A percentile compares a stretch with the other conserved stretches of the same genome.
These are phyloP conservation scores for Neofusicoccum sp. DNA, from an alignment of 2,329 filamentous ascomycete species.

Conservation along the genomic window DNA sequence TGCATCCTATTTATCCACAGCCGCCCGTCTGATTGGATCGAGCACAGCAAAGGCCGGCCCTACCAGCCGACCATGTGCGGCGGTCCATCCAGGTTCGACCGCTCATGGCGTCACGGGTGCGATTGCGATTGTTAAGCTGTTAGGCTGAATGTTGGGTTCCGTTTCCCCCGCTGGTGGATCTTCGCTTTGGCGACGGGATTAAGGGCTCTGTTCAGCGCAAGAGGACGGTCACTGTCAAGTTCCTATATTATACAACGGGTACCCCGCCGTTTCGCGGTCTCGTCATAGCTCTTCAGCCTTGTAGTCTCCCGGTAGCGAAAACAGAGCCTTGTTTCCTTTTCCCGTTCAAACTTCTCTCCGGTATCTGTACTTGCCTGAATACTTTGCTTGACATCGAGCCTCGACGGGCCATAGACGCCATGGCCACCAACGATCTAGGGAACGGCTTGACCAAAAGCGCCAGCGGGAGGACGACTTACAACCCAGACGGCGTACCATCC, in stretches of 20 bases:
- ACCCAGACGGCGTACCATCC: neutral
- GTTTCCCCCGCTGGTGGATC: neutral
- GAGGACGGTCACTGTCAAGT: neutral
- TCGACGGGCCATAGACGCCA: neutral
- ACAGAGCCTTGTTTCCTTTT: neutral
- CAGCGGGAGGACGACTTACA: neutral
- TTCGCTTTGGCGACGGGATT: neutral
- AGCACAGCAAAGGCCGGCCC: neutral
- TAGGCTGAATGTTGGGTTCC: neutral
- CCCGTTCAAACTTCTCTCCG: neutral
- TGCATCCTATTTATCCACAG: neutral
- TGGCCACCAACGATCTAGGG: neutral
- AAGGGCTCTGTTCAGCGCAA: neutral
- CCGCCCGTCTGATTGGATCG: neutral
- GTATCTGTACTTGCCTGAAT: neutral
- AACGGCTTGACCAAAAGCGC: neutral
- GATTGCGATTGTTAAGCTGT: conserved; percentile 4
- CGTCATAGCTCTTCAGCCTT: neutral
- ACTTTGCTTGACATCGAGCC: neutral
- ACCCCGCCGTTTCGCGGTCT: neutral
- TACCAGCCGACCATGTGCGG: neutral
- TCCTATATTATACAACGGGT: neutral
- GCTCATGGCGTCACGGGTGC: neutral
- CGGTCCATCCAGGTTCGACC: neutral
- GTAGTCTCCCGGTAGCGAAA: neutral